A percentile compares a stretch with the other conserved stretches of the same genome.
Conservation (phyloP, 768 basidiomycete species). For the Lactarius psammicola region DNA sequence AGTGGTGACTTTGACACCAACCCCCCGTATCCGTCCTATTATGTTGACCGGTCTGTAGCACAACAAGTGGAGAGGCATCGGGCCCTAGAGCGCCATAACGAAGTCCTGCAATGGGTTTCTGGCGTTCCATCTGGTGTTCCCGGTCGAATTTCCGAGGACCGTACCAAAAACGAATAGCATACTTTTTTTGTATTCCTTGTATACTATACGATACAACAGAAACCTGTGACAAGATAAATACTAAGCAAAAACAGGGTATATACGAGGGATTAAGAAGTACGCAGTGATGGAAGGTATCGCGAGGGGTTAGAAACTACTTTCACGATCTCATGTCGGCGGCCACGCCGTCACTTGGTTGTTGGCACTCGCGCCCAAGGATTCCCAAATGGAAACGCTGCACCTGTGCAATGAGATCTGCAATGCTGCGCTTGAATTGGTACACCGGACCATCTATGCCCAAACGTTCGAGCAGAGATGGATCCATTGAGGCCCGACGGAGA, state of each 20-base stretch:
- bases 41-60: too few relatives aligned
- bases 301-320: background rate
- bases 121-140: background rate
- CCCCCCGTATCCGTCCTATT: too few relatives aligned
- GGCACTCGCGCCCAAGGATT: constrained; percentile 21
- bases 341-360: constrained; percentile 20
- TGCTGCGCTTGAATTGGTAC: constrained; percentile 3
- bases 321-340: constrained; percentile 23
- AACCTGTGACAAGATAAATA: constrained; percentile 1
- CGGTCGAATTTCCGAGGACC: too few relatives aligned
- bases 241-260: constrained; percentile 13
- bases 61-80: background rate
- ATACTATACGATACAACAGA: constrained; percentile 9
- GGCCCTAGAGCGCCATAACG: background rate
- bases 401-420: constrained; percentile 13
- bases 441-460: constrained; percentile 20
- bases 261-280: background rate
- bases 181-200: background rate
- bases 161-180: too few relatives aligned
- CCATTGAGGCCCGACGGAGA: constrained; percentile 17
- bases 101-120: background rate
- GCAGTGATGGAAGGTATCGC: constrained; percentile 17
- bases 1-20: too few relatives aligned
- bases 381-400: constrained; percentile 25
- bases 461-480: constrained; percentile 17